A percentile compares a stretch with the other conserved stretches of the same genome.
Conservation (phyloP, 495 filamentous ascomycete species). For the Tuber umbilicatum region DNA sequence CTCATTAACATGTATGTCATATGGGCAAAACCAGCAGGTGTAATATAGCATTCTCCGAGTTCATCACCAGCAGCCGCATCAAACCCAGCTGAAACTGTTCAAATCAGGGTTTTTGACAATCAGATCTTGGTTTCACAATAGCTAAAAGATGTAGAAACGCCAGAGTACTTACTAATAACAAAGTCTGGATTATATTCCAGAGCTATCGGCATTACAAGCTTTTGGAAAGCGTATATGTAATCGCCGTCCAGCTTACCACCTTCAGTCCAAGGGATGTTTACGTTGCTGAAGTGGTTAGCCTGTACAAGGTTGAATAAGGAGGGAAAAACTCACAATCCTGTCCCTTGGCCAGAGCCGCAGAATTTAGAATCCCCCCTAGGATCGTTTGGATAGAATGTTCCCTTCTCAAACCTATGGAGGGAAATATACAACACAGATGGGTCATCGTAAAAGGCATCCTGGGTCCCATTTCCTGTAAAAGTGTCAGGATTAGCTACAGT, state of each 20-base stretch:
- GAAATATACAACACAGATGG: constrained; percentile 96
- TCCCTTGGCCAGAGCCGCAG: constrained; percentile 64
- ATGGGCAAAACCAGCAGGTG: constrained; percentile 85
- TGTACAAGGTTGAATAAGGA: not conserved
- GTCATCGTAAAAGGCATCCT: constrained; percentile 89
- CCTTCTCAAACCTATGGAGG: constrained; percentile 77
- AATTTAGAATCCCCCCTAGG: constrained; percentile 68
- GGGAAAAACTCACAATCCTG: constrained; percentile 53
- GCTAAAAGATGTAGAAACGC: not conserved
- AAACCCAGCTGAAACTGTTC: constrained; percentile 79
- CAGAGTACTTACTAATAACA: constrained; percentile 58
- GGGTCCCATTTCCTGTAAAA: constrained; percentile 87
- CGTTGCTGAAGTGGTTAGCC: constrained; percentile 53
- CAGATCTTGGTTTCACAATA: not conserved
- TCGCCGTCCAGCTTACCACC: constrained; percentile 96
- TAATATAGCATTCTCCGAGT: constrained; percentile 84
- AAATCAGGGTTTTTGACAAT: constrained; percentile 26
- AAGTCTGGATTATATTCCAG: constrained; percentile 89
- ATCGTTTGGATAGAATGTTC: constrained; percentile 76
- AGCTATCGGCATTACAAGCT: constrained; percentile 95
- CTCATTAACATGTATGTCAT: constrained; percentile 99
- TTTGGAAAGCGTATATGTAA: constrained; percentile 92
- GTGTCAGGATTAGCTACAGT: not conserved
- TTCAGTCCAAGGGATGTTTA: constrained; percentile 90
- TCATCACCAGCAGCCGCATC: constrained; percentile 91